These are phyloP conservation scores for Ilyonectria robusta DNA, from an alignment of 2,329 filamentous ascomycete genomes.

Conservation along the genomic window DNA sequence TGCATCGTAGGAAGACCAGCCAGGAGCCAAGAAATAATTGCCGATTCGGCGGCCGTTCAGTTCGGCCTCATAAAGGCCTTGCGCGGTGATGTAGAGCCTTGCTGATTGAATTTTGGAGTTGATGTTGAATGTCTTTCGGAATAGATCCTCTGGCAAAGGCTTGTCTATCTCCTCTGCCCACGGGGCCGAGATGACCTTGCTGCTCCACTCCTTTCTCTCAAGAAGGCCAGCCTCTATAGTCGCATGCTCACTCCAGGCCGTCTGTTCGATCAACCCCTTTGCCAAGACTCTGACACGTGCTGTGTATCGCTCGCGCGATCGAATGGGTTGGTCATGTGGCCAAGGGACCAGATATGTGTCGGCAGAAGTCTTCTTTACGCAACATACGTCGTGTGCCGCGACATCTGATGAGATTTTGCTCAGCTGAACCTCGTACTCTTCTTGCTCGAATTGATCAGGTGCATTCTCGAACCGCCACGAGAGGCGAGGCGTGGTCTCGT, in stretches of 20 bases:
- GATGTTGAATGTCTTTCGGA: constrained; percentile 22
- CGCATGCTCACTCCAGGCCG: constrained; percentile 31
- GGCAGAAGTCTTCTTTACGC: neutral
- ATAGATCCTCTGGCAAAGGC: constrained; percentile 24
- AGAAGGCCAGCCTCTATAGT: constrained; percentile 52
- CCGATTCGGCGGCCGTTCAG: constrained; percentile 60
- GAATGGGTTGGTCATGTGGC: constrained; percentile 18
- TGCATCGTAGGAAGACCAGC: constrained; percentile 64
- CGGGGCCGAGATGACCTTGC: constrained; percentile 40
- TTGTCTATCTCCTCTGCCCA: too few species aligned
- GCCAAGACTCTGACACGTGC: constrained; percentile 25
- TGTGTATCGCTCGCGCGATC: constrained; percentile 24
- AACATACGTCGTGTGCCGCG: too few species aligned
- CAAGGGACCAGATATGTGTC: constrained; percentile 25
- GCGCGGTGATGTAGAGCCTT: constrained; percentile 60
- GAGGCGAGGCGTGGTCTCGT: constrained; percentile 24
- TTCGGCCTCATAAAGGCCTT: constrained; percentile 60
- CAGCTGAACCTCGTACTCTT: constrained; percentile 33
- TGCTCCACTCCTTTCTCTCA: constrained; percentile 47
- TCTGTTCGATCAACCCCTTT: constrained; percentile 1
- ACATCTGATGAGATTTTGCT: too few species aligned
- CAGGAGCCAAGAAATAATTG: constrained; percentile 60
- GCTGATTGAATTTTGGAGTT: constrained; percentile 42
- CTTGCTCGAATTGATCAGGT: constrained; percentile 20
- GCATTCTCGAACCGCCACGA: constrained; percentile 31